Percentiles rank a stretch among this genome's conserved stretches.
These are phyloP conservation scores for Dichotomocladium elegans DNA, from an alignment of 371 early-diverging fungal species.

Conservation along the genomic window DNA sequence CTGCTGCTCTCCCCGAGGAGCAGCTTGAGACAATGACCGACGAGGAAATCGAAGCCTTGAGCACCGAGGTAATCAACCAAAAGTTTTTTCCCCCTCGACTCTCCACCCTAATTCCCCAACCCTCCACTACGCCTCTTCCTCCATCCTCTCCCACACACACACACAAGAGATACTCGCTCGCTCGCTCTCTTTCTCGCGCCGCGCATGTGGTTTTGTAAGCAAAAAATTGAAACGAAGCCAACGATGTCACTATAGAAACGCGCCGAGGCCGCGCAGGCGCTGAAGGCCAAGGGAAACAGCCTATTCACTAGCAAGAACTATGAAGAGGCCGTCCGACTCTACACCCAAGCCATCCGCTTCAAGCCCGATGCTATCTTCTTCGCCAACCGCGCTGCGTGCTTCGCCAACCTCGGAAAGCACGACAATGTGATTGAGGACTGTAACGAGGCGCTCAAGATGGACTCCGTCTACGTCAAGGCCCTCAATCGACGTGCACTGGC, in stretches of 20 bases:
- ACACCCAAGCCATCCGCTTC: constrained; percentile 84
- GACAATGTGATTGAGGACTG: constrained; percentile 74
- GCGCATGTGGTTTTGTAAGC: too few species aligned
- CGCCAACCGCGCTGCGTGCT: constrained; percentile 95
- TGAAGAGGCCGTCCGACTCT: constrained; percentile 80
- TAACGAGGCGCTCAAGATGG: constrained; percentile 66
- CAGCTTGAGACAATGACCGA: constrained; percentile 54
- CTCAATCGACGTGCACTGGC: constrained; percentile 84
- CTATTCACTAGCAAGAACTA: constrained; percentile 81
- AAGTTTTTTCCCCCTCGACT: too few species aligned
- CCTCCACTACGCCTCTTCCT: too few species aligned
- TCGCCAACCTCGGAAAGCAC: constrained; percentile 66
- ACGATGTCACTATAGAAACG: constrained; percentile 40
- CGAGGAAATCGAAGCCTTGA: constrained; percentile 54
- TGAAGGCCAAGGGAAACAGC: constrained; percentile 88
- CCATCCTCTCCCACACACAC: too few species aligned
- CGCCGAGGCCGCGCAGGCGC: constrained; percentile 61
- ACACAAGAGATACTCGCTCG: neutral
- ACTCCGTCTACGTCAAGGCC: constrained; percentile 80
- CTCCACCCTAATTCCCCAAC: too few species aligned
- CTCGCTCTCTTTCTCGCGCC: too few species aligned
- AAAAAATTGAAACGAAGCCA: too few species aligned
- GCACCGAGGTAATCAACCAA: constrained; percentile 52
- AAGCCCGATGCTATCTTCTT: constrained; percentile 81
- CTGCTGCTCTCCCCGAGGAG: constrained; percentile 21